These are phyloP conservation scores for Mycena metata DNA, from an alignment of 768 basidiomycete genomes.

Conservation along the genomic window DNA sequence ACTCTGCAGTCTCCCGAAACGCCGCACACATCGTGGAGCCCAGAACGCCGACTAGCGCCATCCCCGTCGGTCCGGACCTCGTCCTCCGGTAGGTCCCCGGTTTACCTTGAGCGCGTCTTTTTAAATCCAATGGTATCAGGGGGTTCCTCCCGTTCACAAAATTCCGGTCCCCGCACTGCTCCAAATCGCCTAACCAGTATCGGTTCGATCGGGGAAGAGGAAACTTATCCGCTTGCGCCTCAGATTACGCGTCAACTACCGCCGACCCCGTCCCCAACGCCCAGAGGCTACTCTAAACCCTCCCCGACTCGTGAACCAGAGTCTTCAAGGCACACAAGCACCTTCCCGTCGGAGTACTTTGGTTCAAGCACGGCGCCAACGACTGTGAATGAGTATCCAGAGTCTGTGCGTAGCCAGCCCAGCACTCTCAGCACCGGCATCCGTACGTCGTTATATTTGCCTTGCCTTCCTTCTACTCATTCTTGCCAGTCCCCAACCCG, in stretches of 20 bases:
- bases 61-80: constrained; percentile 37
- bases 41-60: constrained; percentile 24
- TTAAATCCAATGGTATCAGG: constrained; percentile 2
- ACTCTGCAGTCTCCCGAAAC: constrained; percentile 32
- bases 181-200: constrained; percentile 16
- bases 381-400: constrained; percentile 19
- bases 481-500: constrained; percentile 33
- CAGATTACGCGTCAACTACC: neutral
- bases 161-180: constrained; percentile 19
- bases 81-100: constrained; percentile 30
- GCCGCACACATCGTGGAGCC: constrained; percentile 31
- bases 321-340: constrained; percentile 16
- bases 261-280: constrained; percentile 10
- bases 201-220: constrained; percentile 34
- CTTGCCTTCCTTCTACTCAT: neutral
- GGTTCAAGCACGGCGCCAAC: constrained; percentile 1
- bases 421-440: constrained; percentile 27
- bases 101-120: neutral
- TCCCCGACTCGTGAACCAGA: neutral
- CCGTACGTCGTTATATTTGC: neutral
- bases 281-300: constrained; percentile 17
- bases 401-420: constrained; percentile 32
- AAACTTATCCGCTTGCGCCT: neutral
- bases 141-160: constrained; percentile 33
- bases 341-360: constrained; percentile 25